phyloP scores from a whole-genome alignment of 1,284 basidiomycete genomes.

The Meira nashicola region DNA sequence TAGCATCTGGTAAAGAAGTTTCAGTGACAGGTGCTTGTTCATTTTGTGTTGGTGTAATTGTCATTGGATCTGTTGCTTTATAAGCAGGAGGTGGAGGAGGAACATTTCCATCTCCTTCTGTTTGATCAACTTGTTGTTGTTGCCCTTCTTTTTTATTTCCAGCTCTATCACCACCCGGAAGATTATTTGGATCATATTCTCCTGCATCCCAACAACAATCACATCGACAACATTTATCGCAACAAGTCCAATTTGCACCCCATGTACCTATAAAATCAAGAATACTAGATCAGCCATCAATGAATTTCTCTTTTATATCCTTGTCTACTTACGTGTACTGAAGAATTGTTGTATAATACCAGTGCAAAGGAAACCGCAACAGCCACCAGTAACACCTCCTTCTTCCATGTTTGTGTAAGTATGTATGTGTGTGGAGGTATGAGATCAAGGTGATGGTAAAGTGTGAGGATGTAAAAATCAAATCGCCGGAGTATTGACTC shows the following conservation, averaged over 20 bases:
- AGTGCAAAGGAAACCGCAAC: background rate
- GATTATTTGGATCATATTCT: constrained; percentile 11
- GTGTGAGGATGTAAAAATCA: too few species aligned
- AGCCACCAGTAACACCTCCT: background rate
- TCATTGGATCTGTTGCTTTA: constrained; percentile 4
- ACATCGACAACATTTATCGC: constrained; percentile 13
- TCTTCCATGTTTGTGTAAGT: background rate
- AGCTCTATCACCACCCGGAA: background rate
- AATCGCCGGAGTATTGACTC: too few species aligned
- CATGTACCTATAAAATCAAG: constrained; percentile 2
- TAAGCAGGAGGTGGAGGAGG: background rate
- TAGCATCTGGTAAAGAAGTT: constrained; percentile 1
- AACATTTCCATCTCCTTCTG: background rate
- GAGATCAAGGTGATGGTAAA: too few species aligned
- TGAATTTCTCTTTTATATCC: background rate
- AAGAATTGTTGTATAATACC: constrained; percentile 8
- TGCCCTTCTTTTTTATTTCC: background rate
- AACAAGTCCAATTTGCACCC: constrained; percentile 13
- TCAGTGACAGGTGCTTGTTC: background rate
- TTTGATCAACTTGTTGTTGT: background rate
- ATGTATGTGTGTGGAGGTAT: background rate
- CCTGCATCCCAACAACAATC: constrained; percentile 15
- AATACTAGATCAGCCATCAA: background rate
- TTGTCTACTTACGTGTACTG: constrained; percentile 1
- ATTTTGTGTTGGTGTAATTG: background rate